phyloP scores from a whole-genome alignment of 148 eudicot species.

The Nepenthes mirabilis region DNA sequence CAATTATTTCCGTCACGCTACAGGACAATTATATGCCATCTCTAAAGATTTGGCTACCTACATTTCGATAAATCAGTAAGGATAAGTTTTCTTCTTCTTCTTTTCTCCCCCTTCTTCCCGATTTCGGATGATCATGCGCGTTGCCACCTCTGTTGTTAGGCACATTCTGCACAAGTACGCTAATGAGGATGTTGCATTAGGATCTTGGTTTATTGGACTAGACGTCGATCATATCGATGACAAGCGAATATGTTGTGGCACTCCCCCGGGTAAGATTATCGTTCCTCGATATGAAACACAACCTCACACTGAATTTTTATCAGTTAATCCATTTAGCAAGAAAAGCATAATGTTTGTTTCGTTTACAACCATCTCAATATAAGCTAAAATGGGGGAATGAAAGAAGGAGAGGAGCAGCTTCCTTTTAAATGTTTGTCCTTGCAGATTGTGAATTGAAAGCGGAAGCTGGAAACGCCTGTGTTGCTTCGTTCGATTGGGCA shows the following conservation, averaged over 20 bases:
- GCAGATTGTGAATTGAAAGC: conserved; percentile 27
- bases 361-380: too few relatives aligned
- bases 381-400: too few relatives aligned
- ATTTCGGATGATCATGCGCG: too few relatives aligned
- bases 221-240: conserved; percentile 2
- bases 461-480: conserved; percentile 23
- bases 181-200: conserved; percentile 1
- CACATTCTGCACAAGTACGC: conserved; percentile 1
- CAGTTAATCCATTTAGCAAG: too few relatives aligned
- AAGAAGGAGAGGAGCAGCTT: too few relatives aligned
- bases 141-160: not conserved
- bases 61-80: conserved; percentile 1
- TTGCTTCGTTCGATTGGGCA: conserved; percentile 34
- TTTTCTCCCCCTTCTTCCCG: too few relatives aligned
- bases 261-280: not conserved
- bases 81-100: too few relatives aligned
- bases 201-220: conserved; percentile 2
- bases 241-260: not conserved
- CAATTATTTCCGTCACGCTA: conserved; percentile 2
- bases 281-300: too few relatives aligned
- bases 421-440: too few relatives aligned
- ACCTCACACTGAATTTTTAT: too few relatives aligned
- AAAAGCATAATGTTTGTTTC: too few relatives aligned
- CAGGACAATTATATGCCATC: conserved; percentile 1
- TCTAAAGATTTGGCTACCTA: conserved; percentile 2